These are phyloP conservation scores for Trichoderma oligosporum DNA, from an alignment of 2,329 filamentous ascomycete species.

Conservation along the genomic window DNA sequence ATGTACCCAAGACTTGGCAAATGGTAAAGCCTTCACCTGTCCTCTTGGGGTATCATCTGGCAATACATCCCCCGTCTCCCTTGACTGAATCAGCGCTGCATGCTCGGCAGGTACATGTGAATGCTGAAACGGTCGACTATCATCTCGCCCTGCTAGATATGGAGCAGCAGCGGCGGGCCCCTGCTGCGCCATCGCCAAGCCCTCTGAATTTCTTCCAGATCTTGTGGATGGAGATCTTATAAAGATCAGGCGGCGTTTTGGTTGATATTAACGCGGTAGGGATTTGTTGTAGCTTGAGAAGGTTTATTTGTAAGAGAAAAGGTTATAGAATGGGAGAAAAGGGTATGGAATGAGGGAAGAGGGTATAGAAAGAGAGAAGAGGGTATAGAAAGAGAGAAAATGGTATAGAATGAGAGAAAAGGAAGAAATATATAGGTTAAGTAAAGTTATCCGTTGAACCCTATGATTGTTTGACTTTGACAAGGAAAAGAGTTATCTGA, in stretches of 20 bases:
- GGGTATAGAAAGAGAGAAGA: no score
- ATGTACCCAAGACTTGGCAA: conserved; percentile 83
- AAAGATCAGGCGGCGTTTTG: background rate
- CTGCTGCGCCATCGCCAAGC: conserved; percentile 12
- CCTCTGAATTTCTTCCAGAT: background rate
- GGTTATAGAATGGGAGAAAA: no score
- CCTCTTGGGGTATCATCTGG: conserved; percentile 40
- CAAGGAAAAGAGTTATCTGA: no score
- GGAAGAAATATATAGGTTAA: background rate
- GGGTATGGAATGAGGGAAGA: no score
- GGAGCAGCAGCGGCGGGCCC: conserved; percentile 17
- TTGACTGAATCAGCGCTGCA: conserved; percentile 52
- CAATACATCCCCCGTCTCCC: conserved; percentile 57
- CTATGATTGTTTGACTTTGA: no score
- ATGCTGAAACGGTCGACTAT: conserved; percentile 31
- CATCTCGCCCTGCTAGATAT: conserved; percentile 33
- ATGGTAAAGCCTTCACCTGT: conserved; percentile 43
- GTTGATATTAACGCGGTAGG: no score
- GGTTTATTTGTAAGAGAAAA: no score
- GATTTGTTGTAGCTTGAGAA: no score
- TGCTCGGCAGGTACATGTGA: conserved; percentile 32
- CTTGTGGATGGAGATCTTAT: background rate
- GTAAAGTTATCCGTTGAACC: no score
- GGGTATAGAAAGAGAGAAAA: no score
- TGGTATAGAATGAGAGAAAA: no score